Base-by-base conservation (phyloP, 2,329 filamentous ascomycete species). In the Rhynchosporium graminicola region DNA sequence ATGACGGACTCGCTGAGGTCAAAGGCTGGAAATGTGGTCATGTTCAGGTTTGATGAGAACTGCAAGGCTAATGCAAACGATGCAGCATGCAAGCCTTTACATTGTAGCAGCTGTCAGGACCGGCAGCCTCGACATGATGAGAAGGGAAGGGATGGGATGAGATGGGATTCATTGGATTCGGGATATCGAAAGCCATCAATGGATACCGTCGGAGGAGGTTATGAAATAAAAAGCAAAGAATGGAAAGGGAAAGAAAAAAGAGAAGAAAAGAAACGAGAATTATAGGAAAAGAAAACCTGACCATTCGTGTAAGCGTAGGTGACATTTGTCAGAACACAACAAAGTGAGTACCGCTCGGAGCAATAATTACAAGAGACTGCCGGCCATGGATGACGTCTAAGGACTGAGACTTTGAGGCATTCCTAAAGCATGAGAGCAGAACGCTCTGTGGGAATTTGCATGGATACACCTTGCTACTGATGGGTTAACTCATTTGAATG, bases 51-150 rank as follows among this genome's bases (percentile, higher is more conserved):
- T 31, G 4, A 7, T 38, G n/a, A 42, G 20, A 9, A 9, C 2
- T 42, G 36, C 36, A 26, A 29, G 20, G 46, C 46, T 9, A 46
- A 46, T 47, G 33, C 33, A 36, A 3, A 15, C 1, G 33, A 4
- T 29, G 33, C 1, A 9, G 51, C 33, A 42, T 10, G 51, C 33
- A 3, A 42, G 51, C 20, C 36, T 20, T 54, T 54, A 33, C 33
- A 54, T 54, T 42, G 26, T 40, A 29, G 51, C n/a, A 40, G 36
- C 51, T 54, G 51, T 29, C n/a, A 54, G 51, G 51, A 42, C 20
- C 15, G 15, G 20, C n/a, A 42, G 33, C 51, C 26, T 28, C 13
- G 36, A 54, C 33, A 54, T 38, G 51, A 42, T 42, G 29, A n/a
- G 50, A 51, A n/a, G 48, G 9, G 33, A 40, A 31, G 38, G 50